Evolutionary conservation across 805 yeast genomes (phyloP).

Genomic region (Candida broadrunensis): DNA sequence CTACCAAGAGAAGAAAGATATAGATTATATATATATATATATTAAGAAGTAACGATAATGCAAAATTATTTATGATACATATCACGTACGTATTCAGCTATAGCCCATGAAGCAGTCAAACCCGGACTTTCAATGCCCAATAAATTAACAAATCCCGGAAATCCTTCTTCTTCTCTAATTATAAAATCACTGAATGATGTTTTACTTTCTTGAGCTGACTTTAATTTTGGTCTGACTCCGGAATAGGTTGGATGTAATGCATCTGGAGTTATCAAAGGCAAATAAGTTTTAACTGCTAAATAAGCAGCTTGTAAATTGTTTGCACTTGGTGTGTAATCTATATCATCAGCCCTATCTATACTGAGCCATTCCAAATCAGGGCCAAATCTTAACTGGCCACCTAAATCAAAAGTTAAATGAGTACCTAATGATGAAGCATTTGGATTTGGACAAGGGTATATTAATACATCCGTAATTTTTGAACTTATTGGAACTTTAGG

Average conservation of each 20-base stretch:
- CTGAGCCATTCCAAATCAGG: slow-evolving; percentile 86
- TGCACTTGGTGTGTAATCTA: slow-evolving; percentile 47
- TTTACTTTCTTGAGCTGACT: slow-evolving; percentile 37
- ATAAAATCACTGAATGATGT: slow-evolving; percentile 65
- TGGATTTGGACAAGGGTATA: slow-evolving; percentile 77
- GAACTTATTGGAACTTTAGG: slow-evolving; percentile 39
- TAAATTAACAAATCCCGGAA: slow-evolving; percentile 75
- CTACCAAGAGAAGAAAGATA: slow-evolving; percentile 18
- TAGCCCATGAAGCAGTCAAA: slow-evolving; percentile 77
- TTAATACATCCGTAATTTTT: slow-evolving; percentile 27
- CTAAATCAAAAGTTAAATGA: slow-evolving; percentile 80
- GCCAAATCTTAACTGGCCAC: slow-evolving; percentile 78
- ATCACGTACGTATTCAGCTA: slow-evolving; percentile 64
- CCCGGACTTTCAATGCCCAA: slow-evolving; percentile 92
- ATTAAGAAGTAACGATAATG: background rate
- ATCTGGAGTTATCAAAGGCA: slow-evolving; percentile 52
- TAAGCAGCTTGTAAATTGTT: slow-evolving; percentile 53
- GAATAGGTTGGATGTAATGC: slow-evolving; percentile 66
- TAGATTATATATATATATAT: slow-evolving; percentile 1
- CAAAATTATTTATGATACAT: slow-evolving; percentile 17
- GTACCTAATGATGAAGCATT: slow-evolving; percentile 79
- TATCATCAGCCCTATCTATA: slow-evolving; percentile 22
- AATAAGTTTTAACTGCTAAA: slow-evolving; percentile 56
- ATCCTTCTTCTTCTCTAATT: slow-evolving; percentile 66
- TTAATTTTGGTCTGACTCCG: slow-evolving; percentile 82